Conservation (phyloP, 306 rosid genomes). For the Elaeagnus macrophylla region DNA sequence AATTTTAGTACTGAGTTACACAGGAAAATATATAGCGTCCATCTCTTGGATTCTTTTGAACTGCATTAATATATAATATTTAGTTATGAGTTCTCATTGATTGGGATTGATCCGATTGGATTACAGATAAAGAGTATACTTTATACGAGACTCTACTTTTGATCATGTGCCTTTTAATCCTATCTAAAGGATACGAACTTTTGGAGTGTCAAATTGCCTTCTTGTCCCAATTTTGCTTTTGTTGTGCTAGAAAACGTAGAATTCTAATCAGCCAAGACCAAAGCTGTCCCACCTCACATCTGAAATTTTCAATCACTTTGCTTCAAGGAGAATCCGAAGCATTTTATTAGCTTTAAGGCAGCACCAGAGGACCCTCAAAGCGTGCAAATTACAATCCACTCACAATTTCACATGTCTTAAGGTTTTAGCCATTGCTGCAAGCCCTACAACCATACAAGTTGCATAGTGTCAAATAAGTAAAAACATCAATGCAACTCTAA, state of each 20-base stretch:
- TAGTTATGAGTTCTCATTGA: too few species aligned
- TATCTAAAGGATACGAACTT: neutral
- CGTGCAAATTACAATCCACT: slow-evolving; percentile 17
- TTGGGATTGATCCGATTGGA: too few species aligned
- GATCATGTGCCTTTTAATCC: slow-evolving; percentile 5
- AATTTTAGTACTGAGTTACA: too few species aligned
- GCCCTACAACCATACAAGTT: slow-evolving; percentile 28
- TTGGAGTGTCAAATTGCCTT: slow-evolving; percentile 2
- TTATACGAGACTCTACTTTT: neutral
- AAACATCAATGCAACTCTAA: slow-evolving; percentile 15
- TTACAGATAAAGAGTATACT: too few species aligned
- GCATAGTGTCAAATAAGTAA: slow-evolving; percentile 30
- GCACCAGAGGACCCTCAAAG: slow-evolving; percentile 35
- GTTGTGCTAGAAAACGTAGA: slow-evolving; percentile 25
- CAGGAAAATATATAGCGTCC: too few species aligned
- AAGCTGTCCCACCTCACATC: slow-evolving; percentile 33
- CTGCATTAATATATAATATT: too few species aligned
- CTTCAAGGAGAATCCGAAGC: slow-evolving; percentile 63
- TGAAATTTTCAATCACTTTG: slow-evolving; percentile 17
- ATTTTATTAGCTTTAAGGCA: slow-evolving; percentile 27
- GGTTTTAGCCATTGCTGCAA: slow-evolving; percentile 21
- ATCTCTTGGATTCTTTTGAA: too few species aligned
- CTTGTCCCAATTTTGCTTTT: slow-evolving; percentile 3
- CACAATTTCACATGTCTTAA: slow-evolving; percentile 16
- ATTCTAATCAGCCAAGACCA: slow-evolving; percentile 30